Conservation (phyloP, 805 yeast species). For the Ogataea trehalophila region DNA sequence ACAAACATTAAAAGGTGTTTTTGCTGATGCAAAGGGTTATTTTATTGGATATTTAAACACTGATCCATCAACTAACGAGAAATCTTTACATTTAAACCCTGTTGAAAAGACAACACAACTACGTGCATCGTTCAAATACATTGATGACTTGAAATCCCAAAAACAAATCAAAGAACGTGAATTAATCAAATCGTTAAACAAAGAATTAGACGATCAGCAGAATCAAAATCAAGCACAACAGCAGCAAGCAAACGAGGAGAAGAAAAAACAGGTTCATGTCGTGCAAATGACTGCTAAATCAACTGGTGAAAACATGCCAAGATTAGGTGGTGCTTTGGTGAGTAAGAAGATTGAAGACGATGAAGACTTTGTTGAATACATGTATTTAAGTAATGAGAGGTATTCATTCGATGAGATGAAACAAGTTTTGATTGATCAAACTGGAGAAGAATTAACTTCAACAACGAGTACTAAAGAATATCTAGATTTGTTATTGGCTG, state of each 20-base stretch:
- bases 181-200: conserved; percentile 33
- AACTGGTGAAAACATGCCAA: conserved; percentile 50
- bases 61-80: conserved; percentile 29
- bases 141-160: conserved; percentile 46
- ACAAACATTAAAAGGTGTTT: conserved; percentile 70
- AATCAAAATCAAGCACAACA: not conserved
- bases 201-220: conserved; percentile 36
- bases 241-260: conserved; percentile 2
- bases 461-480: conserved; percentile 29
- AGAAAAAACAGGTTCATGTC: conserved; percentile 46
- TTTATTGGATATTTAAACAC: conserved; percentile 36
- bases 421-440: conserved; percentile 22
- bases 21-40: conserved; percentile 50
- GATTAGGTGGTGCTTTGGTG: conserved; percentile 64
- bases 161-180: conserved; percentile 39
- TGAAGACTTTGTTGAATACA: conserved; percentile 41
- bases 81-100: conserved; percentile 51
- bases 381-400: conserved; percentile 41
- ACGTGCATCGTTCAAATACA: conserved; percentile 75
- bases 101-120: conserved; percentile 68
- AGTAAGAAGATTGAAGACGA: conserved; percentile 63
- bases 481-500: conserved; percentile 24
- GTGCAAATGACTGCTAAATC: conserved; percentile 76
- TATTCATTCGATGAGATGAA: conserved; percentile 26
- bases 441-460: conserved; percentile 16